Conservation (phyloP, 352 stramenopile species). For the Globisporangium canariense region DNA sequence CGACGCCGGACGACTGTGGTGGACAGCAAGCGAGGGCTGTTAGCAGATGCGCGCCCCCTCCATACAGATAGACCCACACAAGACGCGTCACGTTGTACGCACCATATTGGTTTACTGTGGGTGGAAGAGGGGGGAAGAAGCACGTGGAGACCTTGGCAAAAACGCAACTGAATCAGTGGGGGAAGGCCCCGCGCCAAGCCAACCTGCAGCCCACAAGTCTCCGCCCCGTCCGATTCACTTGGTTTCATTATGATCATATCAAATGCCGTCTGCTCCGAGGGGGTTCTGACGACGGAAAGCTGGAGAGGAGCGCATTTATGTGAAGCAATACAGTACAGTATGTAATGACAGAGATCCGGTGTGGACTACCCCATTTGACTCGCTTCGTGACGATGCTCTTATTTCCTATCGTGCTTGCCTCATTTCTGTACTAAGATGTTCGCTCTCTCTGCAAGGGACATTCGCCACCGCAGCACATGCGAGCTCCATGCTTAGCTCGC, state of each 20-base stretch:
- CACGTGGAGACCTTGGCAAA: conserved; percentile 24
- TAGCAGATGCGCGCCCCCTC: not conserved
- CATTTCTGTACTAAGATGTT: not conserved
- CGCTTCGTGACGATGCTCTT: too few relatives aligned
- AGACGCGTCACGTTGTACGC: not conserved
- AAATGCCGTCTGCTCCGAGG: conserved; percentile 2
- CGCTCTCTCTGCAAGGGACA: not conserved
- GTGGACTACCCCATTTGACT: too few relatives aligned
- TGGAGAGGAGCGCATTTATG: not conserved
- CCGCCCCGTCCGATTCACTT: conserved; percentile 14
- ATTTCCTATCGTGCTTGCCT: too few relatives aligned
- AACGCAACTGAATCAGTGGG: conserved; percentile 23
- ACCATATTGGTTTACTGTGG: conserved; percentile 22
- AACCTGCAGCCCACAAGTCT: not conserved
- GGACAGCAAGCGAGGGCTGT: not conserved
- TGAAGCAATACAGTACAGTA: not conserved
- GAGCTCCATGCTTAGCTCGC: not conserved
- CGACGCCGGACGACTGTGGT: conserved; percentile 91
- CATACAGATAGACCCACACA: not conserved
- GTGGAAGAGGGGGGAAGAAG: conserved; percentile 7
- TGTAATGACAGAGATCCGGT: conserved; percentile 1
- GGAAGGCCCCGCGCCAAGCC: not conserved
- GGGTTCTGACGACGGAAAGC: not conserved
- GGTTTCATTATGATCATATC: conserved; percentile 18
- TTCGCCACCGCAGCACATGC: not conserved